These are phyloP conservation scores for Pelargonium nanum DNA, from an alignment of 345 rosid genomes.

Conservation along the genomic window DNA sequence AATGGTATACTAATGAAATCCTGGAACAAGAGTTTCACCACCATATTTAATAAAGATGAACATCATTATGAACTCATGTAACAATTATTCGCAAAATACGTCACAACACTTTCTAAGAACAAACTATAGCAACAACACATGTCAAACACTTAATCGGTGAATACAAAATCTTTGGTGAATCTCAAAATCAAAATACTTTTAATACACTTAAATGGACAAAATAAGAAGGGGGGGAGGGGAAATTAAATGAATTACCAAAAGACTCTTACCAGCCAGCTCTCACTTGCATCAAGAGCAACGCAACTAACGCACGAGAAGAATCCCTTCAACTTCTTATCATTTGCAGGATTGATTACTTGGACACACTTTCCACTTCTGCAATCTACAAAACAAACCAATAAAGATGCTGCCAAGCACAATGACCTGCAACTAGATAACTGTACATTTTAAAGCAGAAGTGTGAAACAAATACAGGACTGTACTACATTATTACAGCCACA, in stretches of 20 bases:
- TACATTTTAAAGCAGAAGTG: neutral
- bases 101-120: neutral
- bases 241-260: neutral
- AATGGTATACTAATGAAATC: neutral
- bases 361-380: slow-evolving; percentile 85
- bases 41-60: neutral
- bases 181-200: neutral
- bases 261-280: slow-evolving; percentile 92
- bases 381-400: slow-evolving; percentile 38
- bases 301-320: slow-evolving; percentile 44
- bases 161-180: neutral
- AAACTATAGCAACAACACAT: neutral
- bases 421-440: neutral
- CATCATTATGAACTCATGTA: neutral
- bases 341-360: slow-evolving; percentile 45
- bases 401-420: slow-evolving; percentile 4
- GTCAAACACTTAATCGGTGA: neutral
- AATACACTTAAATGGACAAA: neutral
- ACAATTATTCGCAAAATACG: neutral
- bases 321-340: slow-evolving; percentile 33
- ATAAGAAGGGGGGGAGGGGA: no score
- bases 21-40: neutral
- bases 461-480: neutral
- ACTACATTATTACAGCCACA: neutral
- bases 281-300: slow-evolving; percentile 87